Percentiles rank a stretch among this genome's conserved stretches.
Conservation (phyloP, 208 protist species). For the Trypanosoma brucei region DNA sequence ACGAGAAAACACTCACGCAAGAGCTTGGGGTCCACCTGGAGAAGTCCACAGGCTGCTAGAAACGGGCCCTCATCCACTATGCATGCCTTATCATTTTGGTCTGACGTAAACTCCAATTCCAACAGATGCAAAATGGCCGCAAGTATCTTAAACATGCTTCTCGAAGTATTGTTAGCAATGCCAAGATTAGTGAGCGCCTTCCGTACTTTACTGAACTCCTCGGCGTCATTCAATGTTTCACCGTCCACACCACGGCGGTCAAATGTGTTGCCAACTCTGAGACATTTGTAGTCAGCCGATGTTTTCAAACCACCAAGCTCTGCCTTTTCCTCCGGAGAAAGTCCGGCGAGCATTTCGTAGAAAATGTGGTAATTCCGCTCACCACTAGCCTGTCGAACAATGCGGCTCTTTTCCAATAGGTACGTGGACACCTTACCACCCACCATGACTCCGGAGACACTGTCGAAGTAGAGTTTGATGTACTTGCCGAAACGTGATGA, state of each 20-base stretch:
- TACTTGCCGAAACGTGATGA: conserved; percentile 94
- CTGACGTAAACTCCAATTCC: conserved; percentile 81
- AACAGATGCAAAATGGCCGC: conserved; percentile 90
- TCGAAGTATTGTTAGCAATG: conserved; percentile 40
- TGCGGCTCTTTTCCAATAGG: conserved; percentile 92
- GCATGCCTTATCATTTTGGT: conserved; percentile 75
- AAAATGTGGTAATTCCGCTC: conserved; percentile 96
- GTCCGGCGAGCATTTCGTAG: conserved; percentile 92
- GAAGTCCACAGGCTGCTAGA: conserved; percentile 44
- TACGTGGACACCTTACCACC: conserved; percentile 87
- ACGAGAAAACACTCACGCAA: conserved; percentile 77
- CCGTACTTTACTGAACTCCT: conserved; percentile 75
- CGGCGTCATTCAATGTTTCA: conserved; percentile 81
- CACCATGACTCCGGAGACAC: conserved; percentile 69
- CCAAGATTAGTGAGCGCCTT: conserved; percentile 73
- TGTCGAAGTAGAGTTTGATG: conserved; percentile 93
- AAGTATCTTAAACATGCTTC: conserved; percentile 86
- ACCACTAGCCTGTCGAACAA: conserved; percentile 82
- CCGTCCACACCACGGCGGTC: conserved; percentile 78
- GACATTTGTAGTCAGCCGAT: conserved; percentile 79
- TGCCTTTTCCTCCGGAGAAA: conserved; percentile 59
- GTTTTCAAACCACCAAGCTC: conserved; percentile 65
- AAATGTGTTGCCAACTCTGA: conserved; percentile 82
- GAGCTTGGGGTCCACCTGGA: conserved; percentile 52
- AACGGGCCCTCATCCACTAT: conserved; percentile 44